A percentile compares a stretch with the other conserved stretches of the same genome.
Conservation (phyloP, 2,329 filamentous ascomycete species). For the Knoxdaviesia proteae region DNA sequence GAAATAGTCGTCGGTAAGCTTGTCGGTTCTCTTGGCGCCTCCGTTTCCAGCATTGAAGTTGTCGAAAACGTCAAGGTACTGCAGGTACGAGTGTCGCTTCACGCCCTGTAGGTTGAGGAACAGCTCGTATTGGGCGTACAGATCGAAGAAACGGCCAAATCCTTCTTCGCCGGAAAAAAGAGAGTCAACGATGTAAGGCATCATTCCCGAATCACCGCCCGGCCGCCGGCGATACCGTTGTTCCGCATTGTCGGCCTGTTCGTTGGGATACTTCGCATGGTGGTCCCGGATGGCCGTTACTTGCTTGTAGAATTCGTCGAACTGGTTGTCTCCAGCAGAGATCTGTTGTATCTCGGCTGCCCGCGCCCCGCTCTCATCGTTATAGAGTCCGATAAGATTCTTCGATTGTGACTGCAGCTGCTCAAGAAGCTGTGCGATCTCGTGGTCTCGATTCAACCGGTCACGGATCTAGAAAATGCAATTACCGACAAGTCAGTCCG, state of each 20-base stretch:
- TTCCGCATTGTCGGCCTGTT: conserved; percentile 88
- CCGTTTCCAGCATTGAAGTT: conserved; percentile 56
- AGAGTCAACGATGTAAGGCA: conserved; percentile 54
- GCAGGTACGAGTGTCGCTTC: conserved; percentile 71
- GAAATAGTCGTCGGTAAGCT: conserved; percentile 85
- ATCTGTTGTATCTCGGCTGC: conserved; percentile 68
- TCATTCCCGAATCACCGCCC: conserved; percentile 32
- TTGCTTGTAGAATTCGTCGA: conserved; percentile 82
- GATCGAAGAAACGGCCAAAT: conserved; percentile 79
- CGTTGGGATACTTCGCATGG: conserved; percentile 79
- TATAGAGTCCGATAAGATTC: conserved; percentile 65
- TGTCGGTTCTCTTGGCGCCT: conserved; percentile 59
- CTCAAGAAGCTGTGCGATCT: conserved; percentile 67
- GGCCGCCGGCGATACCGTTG: conserved; percentile 62
- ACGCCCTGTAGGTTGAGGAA: conserved; percentile 79
- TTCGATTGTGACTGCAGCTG: conserved; percentile 75
- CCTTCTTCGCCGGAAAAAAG: conserved; percentile 95
- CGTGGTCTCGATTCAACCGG: conserved; percentile 74
- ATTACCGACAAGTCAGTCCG: conserved; percentile 7
- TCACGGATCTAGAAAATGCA: conserved; percentile 49
- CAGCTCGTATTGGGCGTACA: conserved; percentile 64
- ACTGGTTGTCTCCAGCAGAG: conserved; percentile 55
- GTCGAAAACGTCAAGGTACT: conserved; percentile 86
- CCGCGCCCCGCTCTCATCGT: conserved; percentile 51
- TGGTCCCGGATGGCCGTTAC: conserved; percentile 65